Evolutionary conservation across 1,284 basidiomycete genomes (phyloP), one percentile per base, ranked within the genome.

Genomic region (Sporisorium iseilematis-ciliati): DNA sequence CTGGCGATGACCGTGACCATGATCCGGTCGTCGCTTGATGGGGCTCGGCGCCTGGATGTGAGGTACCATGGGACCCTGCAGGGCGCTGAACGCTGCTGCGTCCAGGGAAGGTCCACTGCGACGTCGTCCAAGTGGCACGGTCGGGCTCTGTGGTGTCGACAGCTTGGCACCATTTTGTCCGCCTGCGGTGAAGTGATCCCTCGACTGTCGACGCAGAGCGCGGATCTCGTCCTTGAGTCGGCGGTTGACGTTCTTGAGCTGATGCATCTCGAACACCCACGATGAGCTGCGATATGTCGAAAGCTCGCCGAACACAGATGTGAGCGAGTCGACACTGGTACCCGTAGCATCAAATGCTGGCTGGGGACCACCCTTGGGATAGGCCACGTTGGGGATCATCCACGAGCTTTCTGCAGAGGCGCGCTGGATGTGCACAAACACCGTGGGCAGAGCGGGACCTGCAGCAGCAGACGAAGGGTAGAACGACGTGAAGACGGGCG

Each of bases 231-330:
- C 79, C 53, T 78, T 73, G 42, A 82, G 68, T 35, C 72, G 68
- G 29, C 78, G 77, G 49, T 82, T 82, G 57, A 78, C 75, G 21
- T 80, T 80, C 70, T 82, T 80, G 55, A 82, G 77, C 67, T 80
- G 78, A 46, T 82, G 81, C 59, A 82, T 78, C 66, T 82, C 81
- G 33, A 80, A 82, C 25, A 80, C 74, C 80, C 80, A 82, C 20
- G 72, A 76, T 26, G 65, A 70, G 60, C 68, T 70, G 45, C 78
- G 77, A 25, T 76, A 67, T 25, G 81, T 78, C 20, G 78, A 77
- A 41, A 82, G 56, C 56, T 82, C 81, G 38, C 75, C 78, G 65
- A 82, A 82, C 23, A 82, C 81, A 14, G 76, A 79, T 0, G 60
- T 65, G 21, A 75, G 65, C 55, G 75, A 74, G 53, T 70, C 71